Percentiles rank a stretch among this genome's conserved stretches.
phyloP scores from a whole-genome alignment of 805 yeast species.

The Myxozyma kluyveri region DNA sequence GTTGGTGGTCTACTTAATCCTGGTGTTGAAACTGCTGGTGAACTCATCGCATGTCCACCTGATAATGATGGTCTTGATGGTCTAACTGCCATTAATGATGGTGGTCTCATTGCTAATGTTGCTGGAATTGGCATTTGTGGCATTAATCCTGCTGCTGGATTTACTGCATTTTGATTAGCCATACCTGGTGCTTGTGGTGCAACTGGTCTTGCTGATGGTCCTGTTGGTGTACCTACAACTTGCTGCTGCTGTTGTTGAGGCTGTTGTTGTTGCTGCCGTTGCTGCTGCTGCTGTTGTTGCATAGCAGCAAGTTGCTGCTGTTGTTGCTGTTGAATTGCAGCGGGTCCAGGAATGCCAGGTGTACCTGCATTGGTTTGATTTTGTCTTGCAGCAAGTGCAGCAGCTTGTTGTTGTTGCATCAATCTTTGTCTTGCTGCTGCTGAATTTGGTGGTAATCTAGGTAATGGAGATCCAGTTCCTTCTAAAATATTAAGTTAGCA shows the following conservation, averaged over 20 bases:
- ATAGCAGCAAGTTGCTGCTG: constrained; percentile 5
- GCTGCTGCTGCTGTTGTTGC: constrained; percentile 9
- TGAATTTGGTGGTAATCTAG: too few species aligned
- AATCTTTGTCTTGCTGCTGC: constrained; percentile 10
- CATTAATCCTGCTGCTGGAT: constrained; percentile 34
- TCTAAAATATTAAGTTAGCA: too few species aligned
- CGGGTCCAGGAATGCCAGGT: background rate
- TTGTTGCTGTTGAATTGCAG: background rate
- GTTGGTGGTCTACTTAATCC: constrained; percentile 71
- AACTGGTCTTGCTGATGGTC: constrained; percentile 35
- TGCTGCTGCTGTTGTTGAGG: constrained; percentile 8
- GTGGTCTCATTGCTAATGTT: constrained; percentile 61
- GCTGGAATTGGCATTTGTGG: constrained; percentile 53
- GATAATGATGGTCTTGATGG: constrained; percentile 77
- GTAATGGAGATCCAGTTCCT: too few species aligned
- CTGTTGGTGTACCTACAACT: constrained; percentile 20
- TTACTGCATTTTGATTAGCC: constrained; percentile 40
- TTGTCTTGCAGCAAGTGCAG: constrained; percentile 4
- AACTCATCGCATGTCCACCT: constrained; percentile 75
- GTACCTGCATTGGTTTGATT: constrained; percentile 3
- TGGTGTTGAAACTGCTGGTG: constrained; percentile 73
- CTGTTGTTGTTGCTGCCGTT: constrained; percentile 18
- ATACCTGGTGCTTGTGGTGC: constrained; percentile 40
- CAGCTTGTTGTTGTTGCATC: constrained; percentile 9
- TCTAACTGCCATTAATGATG: constrained; percentile 62